phyloP scores from a whole-genome alignment of 2,329 filamentous ascomycete species.

The Ramichloridium luteum region DNA sequence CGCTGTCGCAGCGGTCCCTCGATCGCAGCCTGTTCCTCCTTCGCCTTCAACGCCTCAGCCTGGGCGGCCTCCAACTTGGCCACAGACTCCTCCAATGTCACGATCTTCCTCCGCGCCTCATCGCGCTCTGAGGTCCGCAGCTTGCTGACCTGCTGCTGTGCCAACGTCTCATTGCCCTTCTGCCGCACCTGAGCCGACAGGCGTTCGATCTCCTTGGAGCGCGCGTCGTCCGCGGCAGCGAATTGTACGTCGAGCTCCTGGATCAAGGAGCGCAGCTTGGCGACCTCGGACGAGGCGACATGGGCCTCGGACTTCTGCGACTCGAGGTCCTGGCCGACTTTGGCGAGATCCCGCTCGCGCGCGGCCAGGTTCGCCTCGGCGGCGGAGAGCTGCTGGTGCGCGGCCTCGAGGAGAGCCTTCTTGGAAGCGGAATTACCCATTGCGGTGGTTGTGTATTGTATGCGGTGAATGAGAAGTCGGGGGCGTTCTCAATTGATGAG shows the following conservation, averaged over 20 bases:
- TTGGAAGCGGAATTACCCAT: constrained; percentile 1
- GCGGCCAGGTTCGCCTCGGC: not conserved
- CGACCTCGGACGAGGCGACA: not conserved
- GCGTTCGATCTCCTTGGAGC: not conserved
- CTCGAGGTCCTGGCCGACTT: not conserved
- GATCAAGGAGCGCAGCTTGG: not conserved
- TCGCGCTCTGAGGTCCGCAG: not conserved
- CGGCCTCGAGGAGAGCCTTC: not conserved
- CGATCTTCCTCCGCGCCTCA: not conserved
- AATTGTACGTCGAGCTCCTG: not conserved
- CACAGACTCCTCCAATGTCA: not conserved
- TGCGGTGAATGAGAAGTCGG: not conserved
- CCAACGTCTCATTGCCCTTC: not conserved
- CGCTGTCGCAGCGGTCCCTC: not conserved
- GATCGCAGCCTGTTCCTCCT: not conserved
- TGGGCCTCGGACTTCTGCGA: not conserved
- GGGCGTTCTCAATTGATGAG: too few species aligned
- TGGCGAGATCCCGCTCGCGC: not conserved
- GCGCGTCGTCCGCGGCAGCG: not conserved
- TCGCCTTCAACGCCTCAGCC: too few species aligned
- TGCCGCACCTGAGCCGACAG: not conserved
- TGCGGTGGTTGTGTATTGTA: too few species aligned
- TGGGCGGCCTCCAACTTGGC: too few species aligned
- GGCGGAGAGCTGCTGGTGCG: not conserved
- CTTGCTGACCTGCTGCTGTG: not conserved